Evolutionary conservation across 2,329 filamentous ascomycete genomes (phyloP).

Genomic region (Stagonosporopsis cucurbitacearum): DNA sequence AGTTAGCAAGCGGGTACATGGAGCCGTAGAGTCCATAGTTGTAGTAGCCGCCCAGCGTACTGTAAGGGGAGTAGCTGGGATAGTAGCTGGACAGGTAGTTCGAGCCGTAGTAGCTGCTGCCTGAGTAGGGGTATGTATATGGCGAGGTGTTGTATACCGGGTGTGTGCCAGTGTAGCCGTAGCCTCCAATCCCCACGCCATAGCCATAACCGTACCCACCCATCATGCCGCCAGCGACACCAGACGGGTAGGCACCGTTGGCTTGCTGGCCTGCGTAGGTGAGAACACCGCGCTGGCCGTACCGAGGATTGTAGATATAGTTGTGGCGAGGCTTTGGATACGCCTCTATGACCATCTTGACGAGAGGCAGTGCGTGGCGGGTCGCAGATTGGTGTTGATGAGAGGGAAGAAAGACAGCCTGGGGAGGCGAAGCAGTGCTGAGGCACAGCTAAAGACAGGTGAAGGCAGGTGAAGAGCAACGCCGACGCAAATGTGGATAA

Average conservation of each 20-base stretch:
- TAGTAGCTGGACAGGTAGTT: slow-evolving; percentile 16
- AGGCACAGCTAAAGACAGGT: slow-evolving; percentile 19
- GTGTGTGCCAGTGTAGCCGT: slow-evolving; percentile 9
- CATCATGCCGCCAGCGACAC: slow-evolving; percentile 26
- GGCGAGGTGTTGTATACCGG: slow-evolving; percentile 26
- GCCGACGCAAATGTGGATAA: slow-evolving; percentile 7
- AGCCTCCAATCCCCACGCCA: slow-evolving; percentile 3
- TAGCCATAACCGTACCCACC: slow-evolving; percentile 22
- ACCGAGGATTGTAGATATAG: slow-evolving; percentile 40
- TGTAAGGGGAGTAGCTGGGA: slow-evolving; percentile 22
- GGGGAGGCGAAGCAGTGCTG: slow-evolving; percentile 1
- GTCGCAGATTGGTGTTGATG: background rate
- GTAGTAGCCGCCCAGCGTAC: slow-evolving; percentile 32
- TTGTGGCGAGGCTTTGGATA: slow-evolving; percentile 42
- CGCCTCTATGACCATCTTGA: slow-evolving; percentile 24
- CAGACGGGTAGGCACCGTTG: slow-evolving; percentile 36
- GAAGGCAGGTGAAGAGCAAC: slow-evolving; percentile 13
- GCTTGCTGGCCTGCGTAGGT: slow-evolving; percentile 36
- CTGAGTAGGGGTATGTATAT: slow-evolving; percentile 22
- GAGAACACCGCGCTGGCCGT: slow-evolving; percentile 38
- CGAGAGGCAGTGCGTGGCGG: background rate
- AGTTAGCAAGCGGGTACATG: slow-evolving; percentile 46
- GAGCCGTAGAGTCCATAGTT: slow-evolving; percentile 34
- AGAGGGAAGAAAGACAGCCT: background rate
- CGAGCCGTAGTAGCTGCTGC: slow-evolving; percentile 21